Conservation (phyloP, 2,329 filamentous ascomycete species). For the Aureobasidium sp. region DNA sequence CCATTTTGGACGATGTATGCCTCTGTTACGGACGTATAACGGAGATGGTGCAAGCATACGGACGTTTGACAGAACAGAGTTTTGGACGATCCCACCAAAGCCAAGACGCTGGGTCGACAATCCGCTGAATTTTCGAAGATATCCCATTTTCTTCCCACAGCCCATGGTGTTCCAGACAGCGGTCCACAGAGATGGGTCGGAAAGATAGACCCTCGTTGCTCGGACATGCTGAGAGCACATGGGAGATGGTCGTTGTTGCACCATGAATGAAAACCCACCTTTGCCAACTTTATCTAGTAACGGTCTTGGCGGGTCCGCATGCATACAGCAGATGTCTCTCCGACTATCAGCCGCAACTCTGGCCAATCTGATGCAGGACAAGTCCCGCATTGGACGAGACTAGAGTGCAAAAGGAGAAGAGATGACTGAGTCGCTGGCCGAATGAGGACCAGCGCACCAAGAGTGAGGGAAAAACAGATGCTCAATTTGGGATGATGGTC, state of each 20-base stretch:
- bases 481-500: slow-evolving; percentile 7
- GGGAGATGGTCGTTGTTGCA: not conserved
- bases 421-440: slow-evolving; percentile 8
- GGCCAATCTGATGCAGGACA: not conserved
- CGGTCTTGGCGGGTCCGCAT: not conserved
- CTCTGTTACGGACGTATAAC: not conserved
- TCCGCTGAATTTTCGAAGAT: not conserved
- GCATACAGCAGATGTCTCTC: not conserved
- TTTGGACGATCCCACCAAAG: slow-evolving; percentile 8
- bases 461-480: not conserved
- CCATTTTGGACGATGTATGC: not conserved
- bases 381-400: slow-evolving; percentile 6
- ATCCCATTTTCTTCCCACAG: not conserved
- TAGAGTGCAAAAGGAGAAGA: slow-evolving; percentile 5
- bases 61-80: slow-evolving; percentile 3
- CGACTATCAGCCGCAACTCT: slow-evolving; percentile 7
- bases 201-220: not conserved
- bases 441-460: slow-evolving; percentile 1
- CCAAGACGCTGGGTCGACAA: slow-evolving; percentile 4
- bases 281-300: slow-evolving; percentile 2
- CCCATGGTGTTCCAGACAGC: not conserved
- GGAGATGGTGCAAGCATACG: not conserved
- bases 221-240: slow-evolving; percentile 14
- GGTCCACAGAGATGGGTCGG: slow-evolving; percentile 7
- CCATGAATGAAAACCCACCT: not conserved